Base-by-base conservation (phyloP, 2,329 filamentous ascomycete genomes). In the Bipolaris gigantea region DNA sequence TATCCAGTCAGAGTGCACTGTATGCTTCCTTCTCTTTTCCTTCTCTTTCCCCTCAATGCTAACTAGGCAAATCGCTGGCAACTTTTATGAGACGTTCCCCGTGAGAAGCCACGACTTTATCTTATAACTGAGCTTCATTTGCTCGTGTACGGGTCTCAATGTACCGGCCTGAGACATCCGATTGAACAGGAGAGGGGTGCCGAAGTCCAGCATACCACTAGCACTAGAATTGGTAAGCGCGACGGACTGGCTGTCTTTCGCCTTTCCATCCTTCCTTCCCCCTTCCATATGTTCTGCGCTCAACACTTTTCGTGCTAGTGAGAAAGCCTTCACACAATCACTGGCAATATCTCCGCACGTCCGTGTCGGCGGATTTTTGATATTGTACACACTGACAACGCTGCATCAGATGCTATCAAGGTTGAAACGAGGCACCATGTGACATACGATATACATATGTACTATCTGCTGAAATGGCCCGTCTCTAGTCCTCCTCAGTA, bases 101-200 rank as follows among this genome's bases (percentile, higher is more conserved):
- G 33, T 34, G 25, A 23, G 13, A 21, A 13, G 1, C 18, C 21
- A 23, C 15, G 7, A 10, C 27, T 30, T 30, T 11, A 13, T 30
- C 13, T 8, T 34, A 15, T 35, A 41, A 35, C 15, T 36, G 3
- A 19, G 15, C 30, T 32, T 25, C 30, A 40, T 15, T 41, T 30
- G 27, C 23, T 27, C 18, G 21, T 25, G 19, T 16, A 38, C 41
- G 36, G n/a, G 8, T 30, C 27, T 40, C 7, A 23, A 32, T 25
- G 25, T 18, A 33, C 40, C 36, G 19, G 8, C 21, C 36, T 48
- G 50, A 53, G 48, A 48, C 50, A 42, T 19, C 44, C 44, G 44
- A 15, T 33, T 48, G 45, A 47, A 32, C 33, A 33, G 34, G 40
- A 27, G 51, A 55, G 52, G 52, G 52, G 52, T 55, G 52, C 52